Base-by-base conservation (phyloP, 371 early-diverging fungal species). In the Mycotypha africana region DNA sequence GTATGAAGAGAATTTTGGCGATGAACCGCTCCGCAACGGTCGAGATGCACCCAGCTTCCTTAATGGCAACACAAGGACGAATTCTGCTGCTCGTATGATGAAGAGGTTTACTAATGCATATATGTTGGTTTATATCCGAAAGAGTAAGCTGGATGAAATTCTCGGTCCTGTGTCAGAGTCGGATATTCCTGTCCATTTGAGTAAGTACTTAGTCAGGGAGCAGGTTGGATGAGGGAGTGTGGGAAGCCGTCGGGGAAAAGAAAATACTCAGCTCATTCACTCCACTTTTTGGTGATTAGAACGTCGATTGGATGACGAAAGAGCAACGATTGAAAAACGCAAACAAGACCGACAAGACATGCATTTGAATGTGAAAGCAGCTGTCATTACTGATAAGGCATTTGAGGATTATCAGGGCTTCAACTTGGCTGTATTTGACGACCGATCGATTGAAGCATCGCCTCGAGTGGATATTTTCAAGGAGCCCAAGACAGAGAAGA, bases 1-100 rank as follows among this genome's bases (percentile, higher is more conserved):
- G 9, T 78, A 95, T 57, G 94, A 97, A 44, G 96, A 95, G 30
- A 94, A 94, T 65, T 99, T 80, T 70, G 99, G 99, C 25, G 93
- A 93, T 15, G 93, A 91, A 43, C 54, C 57, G 41, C 37, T 38
- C 22, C 44, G 55, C 14, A 35, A 40, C 22, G 39, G 44, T 23
- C 28, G 35, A 22, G 19, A 58, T 55, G 51, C 58, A 56, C 40
- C 49, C 20, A 44, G 38, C 19, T 39, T 49, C 31, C 46, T 48
- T 14, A 57, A 38, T 19, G 20, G 38, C 15, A 52, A 33, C 25
- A 47, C 47, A 3, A 38, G 45, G 55, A 46, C 53, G n/a, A 62
- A 50, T 36, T 57, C 38, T 31, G 46, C 44, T 26, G 45, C 43
- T 25, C 67, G 77, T 15, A 35, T 48, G 26, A 49, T 62, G 34